These are phyloP conservation scores for Antrodiella citrinella DNA, from an alignment of 768 basidiomycete genomes.

Conservation along the genomic window DNA sequence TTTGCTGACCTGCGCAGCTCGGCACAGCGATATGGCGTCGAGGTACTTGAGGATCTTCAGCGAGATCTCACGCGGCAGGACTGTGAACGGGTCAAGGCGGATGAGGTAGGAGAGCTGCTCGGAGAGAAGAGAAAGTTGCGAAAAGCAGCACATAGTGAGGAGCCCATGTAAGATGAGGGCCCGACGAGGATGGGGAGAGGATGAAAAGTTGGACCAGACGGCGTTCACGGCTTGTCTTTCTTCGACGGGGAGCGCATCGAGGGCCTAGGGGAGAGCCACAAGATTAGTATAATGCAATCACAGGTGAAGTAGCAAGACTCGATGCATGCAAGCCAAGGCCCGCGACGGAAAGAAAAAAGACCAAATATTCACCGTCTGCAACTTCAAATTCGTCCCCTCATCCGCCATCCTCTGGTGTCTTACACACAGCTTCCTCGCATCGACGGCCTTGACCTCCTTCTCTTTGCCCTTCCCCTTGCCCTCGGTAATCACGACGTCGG, in stretches of 20 bases:
- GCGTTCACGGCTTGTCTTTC: conserved; percentile 86
- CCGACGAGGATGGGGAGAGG: conserved; percentile 83
- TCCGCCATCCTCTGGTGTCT: conserved; percentile 96
- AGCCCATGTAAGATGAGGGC: conserved; percentile 94
- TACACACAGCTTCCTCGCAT: conserved; percentile 77
- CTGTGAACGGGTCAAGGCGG: conserved; percentile 88
- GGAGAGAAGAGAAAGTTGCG: conserved; percentile 91
- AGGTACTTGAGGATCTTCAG: conserved; percentile 83
- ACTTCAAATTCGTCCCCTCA: conserved; percentile 83
- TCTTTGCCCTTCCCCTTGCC: conserved; percentile 1
- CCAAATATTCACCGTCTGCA: conserved; percentile 80
- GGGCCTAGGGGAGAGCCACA: conserved; percentile 47
- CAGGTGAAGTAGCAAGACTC: too few species aligned
- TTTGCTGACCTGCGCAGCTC: conserved; percentile 84
- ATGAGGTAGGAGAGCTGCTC: conserved; percentile 89
- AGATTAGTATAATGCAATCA: background rate
- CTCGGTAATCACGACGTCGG: background rate
- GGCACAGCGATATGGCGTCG: conserved; percentile 88
- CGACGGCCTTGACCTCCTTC: background rate
- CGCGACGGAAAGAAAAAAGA: background rate
- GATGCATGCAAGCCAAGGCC: background rate
- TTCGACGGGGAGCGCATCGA: conserved; percentile 79
- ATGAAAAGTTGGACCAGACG: conserved; percentile 95
- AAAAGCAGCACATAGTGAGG: conserved; percentile 99
- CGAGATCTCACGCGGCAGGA: conserved; percentile 84